Percentiles rank a stretch among this genome's conserved stretches.
Evolutionary conservation across 2,329 filamentous ascomycete species (phyloP).

Genomic region (Fusarium globosum): DNA sequence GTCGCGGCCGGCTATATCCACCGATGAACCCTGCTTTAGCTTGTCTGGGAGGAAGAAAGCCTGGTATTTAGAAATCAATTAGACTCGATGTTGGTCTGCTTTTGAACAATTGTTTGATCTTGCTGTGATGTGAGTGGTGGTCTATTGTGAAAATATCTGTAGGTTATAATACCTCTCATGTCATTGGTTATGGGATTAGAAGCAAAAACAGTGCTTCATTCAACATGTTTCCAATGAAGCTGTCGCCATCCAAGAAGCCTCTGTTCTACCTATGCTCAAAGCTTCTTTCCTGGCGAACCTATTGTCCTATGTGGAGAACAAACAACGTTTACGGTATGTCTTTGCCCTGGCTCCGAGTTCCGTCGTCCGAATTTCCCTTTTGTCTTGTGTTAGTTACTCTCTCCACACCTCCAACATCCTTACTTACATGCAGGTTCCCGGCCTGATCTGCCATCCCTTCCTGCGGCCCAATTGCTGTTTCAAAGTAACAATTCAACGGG

Average conservation of each 20-base stretch:
- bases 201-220: neutral
- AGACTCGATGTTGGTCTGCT: conserved; percentile 31
- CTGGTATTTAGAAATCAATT: conserved; percentile 44
- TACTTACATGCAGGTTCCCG: conserved; percentile 26
- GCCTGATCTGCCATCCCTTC: conserved; percentile 31
- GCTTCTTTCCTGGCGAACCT: neutral
- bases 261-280: neutral
- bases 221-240: neutral
- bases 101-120: neutral
- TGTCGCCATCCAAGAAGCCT: neutral
- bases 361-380: conserved; percentile 3
- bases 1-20: conserved; percentile 41
- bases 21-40: conserved; percentile 33
- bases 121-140: neutral
- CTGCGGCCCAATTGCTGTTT: conserved; percentile 29
- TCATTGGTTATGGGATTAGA: neutral
- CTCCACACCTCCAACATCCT: neutral
- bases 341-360: neutral
- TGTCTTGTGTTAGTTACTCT: neutral
- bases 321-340: neutral
- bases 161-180: fast-evolving
- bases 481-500: conserved; percentile 23
- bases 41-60: conserved; percentile 38
- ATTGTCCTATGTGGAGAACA: conserved; percentile 19
- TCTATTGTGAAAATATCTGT: neutral